These are phyloP conservation scores for Umbilicus rupestris DNA, from an alignment of 164 flowering plant species.

Conservation along the genomic window DNA sequence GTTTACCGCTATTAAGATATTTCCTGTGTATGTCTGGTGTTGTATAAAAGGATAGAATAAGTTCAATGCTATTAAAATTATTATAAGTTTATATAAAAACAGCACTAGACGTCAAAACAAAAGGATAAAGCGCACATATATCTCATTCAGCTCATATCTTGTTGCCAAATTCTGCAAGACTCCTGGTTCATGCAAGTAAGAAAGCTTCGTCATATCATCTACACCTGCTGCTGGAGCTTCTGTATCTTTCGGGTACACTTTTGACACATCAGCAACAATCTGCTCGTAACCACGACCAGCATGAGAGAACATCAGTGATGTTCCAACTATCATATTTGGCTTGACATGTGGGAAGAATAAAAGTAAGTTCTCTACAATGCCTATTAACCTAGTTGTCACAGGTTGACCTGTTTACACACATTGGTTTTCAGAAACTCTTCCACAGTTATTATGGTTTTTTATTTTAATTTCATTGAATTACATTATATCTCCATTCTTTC, in stretches of 20 bases:
- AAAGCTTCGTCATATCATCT: conserved; percentile 99
- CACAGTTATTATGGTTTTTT: no score
- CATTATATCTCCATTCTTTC: neutral
- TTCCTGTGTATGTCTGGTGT: conserved; percentile 93
- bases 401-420: no score
- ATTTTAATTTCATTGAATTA: no score
- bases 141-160: conserved; percentile 99
- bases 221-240: conserved; percentile 98
- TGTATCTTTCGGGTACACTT: conserved; percentile 83
- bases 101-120: neutral
- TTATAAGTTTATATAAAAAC: no score
- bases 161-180: conserved; percentile 80
- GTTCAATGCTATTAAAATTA: neutral
- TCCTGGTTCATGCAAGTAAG: conserved; percentile 99
- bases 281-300: conserved; percentile 12
- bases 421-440: no score
- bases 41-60: neutral
- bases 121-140: conserved; percentile 54
- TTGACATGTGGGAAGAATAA: no score
- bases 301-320: neutral
- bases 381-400: neutral
- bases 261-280: conserved; percentile 68
- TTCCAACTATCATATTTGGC: no score
- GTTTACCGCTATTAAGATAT: conserved; percentile 88
- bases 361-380: no score